phyloP scores from a whole-genome alignment of 2,329 filamentous ascomycete genomes.

The Fusarium redolens region DNA sequence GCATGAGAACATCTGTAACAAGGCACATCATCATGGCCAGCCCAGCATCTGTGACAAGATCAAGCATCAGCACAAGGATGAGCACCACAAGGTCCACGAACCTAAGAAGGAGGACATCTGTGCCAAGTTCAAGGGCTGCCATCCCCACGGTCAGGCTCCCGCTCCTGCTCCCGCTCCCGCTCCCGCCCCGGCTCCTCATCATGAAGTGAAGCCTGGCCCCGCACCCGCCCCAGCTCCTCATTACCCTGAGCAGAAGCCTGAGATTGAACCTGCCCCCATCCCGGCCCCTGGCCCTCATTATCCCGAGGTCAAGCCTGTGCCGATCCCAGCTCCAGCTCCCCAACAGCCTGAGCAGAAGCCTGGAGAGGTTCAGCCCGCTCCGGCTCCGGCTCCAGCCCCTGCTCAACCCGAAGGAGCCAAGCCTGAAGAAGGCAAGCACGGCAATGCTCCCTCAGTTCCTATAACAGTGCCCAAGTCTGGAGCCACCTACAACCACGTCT shows the following conservation, averaged over 20 bases:
- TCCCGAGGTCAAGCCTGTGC: not conserved
- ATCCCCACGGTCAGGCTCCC: not conserved
- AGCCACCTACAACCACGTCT: conserved; percentile 26
- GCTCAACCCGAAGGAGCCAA: not conserved
- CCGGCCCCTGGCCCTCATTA: conserved; percentile 9
- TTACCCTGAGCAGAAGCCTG: not conserved
- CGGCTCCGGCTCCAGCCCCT: not conserved
- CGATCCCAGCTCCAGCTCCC: conserved; percentile 20
- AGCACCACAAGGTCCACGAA: conserved; percentile 1
- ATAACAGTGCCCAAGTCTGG: conserved; percentile 34
- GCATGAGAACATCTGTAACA: conserved; percentile 12
- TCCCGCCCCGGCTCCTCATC: not conserved
- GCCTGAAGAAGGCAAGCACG: not conserved
- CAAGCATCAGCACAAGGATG: conserved; percentile 3
- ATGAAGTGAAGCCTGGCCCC: not conserved
- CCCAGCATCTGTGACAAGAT: conserved; percentile 6
- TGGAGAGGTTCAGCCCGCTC: not conserved
- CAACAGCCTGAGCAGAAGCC: conserved; percentile 2
- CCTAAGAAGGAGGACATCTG: conserved; percentile 26
- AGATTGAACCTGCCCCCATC: not conserved
- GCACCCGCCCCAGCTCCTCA: not conserved
- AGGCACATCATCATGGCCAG: conserved; percentile 2
- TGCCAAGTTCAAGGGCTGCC: conserved; percentile 4
- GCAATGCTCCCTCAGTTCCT: conserved; percentile 16
- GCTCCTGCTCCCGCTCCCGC: not conserved